Evolutionary conservation across 1,284 basidiomycete species (phyloP).

Genomic region (Moesziomyces sp.): DNA sequence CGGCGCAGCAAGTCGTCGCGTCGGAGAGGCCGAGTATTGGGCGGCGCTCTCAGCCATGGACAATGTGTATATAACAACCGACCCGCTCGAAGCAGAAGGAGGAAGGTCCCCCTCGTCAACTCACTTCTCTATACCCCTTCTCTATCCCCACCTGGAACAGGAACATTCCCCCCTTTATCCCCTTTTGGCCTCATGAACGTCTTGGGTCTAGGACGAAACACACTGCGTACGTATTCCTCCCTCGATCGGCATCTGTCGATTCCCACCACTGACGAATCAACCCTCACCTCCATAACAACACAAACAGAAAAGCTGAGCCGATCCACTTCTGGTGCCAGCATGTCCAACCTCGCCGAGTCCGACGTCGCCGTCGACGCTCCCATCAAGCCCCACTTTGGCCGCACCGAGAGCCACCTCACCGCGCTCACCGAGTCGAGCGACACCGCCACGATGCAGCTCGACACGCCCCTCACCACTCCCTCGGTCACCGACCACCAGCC

Average conservation of each 20-base stretch:
- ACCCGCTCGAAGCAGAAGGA: background rate
- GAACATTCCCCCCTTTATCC: slow-evolving; percentile 24
- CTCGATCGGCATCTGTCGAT: background rate
- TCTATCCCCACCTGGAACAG: slow-evolving; percentile 33
- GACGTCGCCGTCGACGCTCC: background rate
- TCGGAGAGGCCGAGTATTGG: too few species aligned
- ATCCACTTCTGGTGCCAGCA: slow-evolving; percentile 9
- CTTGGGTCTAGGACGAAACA: slow-evolving; percentile 9
- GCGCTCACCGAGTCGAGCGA: slow-evolving; percentile 5
- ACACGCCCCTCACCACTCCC: slow-evolving; percentile 6
- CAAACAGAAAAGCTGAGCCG: slow-evolving; percentile 6
- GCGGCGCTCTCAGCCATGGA: too few species aligned
- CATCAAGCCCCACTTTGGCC: slow-evolving; percentile 1
- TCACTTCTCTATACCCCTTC: too few species aligned
- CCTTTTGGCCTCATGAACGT: slow-evolving; percentile 18
- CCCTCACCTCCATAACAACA: too few species aligned
- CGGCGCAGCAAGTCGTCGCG: too few species aligned
- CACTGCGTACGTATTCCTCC: slow-evolving; percentile 2
- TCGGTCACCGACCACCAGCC: slow-evolving; percentile 3
- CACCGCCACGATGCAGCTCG: background rate
- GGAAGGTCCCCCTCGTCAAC: background rate
- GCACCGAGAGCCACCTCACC: slow-evolving; percentile 5
- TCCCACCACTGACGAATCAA: background rate
- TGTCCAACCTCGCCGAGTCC: slow-evolving; percentile 1
- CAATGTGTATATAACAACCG: too few species aligned